Conservation (phyloP, 495 filamentous ascomycete genomes). For the Hapsidospora chrysogenum region DNA sequence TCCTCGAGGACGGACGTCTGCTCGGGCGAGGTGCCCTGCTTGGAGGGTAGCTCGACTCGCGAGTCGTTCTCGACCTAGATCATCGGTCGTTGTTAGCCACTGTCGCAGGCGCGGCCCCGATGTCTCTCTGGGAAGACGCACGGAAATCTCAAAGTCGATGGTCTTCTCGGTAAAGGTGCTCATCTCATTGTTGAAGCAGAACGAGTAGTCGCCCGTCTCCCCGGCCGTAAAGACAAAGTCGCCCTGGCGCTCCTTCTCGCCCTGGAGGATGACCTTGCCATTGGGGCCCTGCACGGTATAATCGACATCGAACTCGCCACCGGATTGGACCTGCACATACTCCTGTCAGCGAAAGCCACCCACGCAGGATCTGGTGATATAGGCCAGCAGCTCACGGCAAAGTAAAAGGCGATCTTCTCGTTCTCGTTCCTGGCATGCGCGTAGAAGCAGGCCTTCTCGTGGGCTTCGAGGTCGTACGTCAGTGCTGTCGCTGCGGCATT, state of each 20-base stretch:
- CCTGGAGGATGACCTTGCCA: slow-evolving; percentile 70
- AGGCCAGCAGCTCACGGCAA: slow-evolving; percentile 50
- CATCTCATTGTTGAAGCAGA: slow-evolving; percentile 99
- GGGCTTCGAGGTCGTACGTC: slow-evolving; percentile 78
- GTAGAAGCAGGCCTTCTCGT: slow-evolving; percentile 95
- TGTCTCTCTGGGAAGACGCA: slow-evolving; percentile 32
- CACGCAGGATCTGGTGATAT: slow-evolving; percentile 1
- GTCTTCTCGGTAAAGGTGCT: slow-evolving; percentile 95
- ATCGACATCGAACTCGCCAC: slow-evolving; percentile 90
- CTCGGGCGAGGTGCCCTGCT: slow-evolving; percentile 80
- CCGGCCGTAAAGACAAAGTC: slow-evolving; percentile 97
- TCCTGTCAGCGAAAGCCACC: not conserved
- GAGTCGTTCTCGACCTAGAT: slow-evolving; percentile 83
- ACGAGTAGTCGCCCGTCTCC: slow-evolving; percentile 82
- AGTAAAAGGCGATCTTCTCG: slow-evolving; percentile 94
- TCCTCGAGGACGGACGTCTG: slow-evolving; percentile 86
- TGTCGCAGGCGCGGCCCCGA: too few species aligned
- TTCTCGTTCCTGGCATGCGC: slow-evolving; percentile 54
- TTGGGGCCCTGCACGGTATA: slow-evolving; percentile 75
- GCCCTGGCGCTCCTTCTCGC: slow-evolving; percentile 83
- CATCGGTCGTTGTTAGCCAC: slow-evolving; percentile 5
- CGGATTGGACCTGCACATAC: slow-evolving; percentile 67
- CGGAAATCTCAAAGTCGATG: slow-evolving; percentile 96
- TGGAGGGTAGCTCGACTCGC: slow-evolving; percentile 66
- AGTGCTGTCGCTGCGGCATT: slow-evolving; percentile 69